A percentile compares a stretch with the other conserved stretches of the same genome.
phyloP scores from a whole-genome alignment of 768 basidiomycete species.

The Nevesoporus exiguus region DNA sequence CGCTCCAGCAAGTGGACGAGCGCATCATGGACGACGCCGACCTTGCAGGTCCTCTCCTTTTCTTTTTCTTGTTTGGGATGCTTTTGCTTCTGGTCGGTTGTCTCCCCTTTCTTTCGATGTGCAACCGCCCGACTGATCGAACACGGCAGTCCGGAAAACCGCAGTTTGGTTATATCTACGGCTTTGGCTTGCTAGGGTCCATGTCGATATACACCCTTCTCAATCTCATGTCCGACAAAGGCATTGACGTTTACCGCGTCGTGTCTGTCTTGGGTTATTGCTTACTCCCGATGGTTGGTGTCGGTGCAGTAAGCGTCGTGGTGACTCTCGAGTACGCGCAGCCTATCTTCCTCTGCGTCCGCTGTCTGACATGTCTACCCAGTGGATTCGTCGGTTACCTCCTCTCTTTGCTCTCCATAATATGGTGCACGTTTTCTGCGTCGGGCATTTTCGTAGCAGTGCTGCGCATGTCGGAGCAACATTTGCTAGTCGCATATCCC shows the following conservation, averaged over 20 bases:
- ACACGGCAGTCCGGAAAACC: conserved; percentile 85
- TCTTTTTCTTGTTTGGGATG: conserved; percentile 92
- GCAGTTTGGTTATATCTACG: conserved; percentile 98
- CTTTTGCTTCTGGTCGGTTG: conserved; percentile 84
- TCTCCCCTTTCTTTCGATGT: not conserved
- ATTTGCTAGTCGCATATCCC: conserved; percentile 94
- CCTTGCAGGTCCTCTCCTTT: conserved; percentile 91
- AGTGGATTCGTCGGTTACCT: conserved; percentile 86
- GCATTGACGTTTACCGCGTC: conserved; percentile 93
- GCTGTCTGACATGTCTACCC: not conserved
- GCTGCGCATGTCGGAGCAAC: conserved; percentile 91
- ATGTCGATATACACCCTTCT: conserved; percentile 90
- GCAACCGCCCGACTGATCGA: conserved; percentile 1
- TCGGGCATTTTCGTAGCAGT: conserved; percentile 95
- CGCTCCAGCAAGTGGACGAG: conserved; percentile 76
- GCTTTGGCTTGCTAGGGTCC: conserved; percentile 93
- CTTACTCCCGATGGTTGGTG: conserved; percentile 92
- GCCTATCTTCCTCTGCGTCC: not conserved
- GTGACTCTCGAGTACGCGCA: conserved; percentile 79
- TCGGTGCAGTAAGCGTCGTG: conserved; percentile 84
- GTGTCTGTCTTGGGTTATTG: conserved; percentile 97
- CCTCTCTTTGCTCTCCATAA: conserved; percentile 74
- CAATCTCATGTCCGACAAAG: conserved; percentile 94
- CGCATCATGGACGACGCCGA: conserved; percentile 99
- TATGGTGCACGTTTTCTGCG: conserved; percentile 97